Base-by-base conservation (phyloP, 768 basidiomycete genomes). In the Kwoniella shandongensis region DNA sequence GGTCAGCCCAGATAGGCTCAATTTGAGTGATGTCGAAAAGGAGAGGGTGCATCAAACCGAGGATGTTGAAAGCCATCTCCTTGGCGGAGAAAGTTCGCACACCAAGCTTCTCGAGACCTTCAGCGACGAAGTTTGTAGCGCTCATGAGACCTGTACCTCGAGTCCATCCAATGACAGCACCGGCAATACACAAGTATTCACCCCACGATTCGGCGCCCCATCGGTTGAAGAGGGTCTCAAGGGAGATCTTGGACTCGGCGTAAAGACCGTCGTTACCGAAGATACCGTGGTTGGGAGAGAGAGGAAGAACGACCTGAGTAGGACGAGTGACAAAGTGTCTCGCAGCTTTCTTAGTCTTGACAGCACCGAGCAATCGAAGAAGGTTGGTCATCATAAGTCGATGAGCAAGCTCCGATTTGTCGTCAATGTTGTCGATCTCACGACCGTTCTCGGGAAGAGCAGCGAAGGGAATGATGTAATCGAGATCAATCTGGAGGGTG, bases 61-160 rank as follows among this genome's bases (percentile, higher is more conserved):
- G 87, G 69, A 99, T 91, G 79, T 99, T 99, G 85, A 99, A 99
- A 0, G 96, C 93, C 96, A 98, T 99, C 79, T 99, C 96, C 80
- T 98, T 98, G 26, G 96, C 88, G 0, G 94, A 98, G 84, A 98
- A 99, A 1, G 96, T 99, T 64, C 96, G 85, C 57, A 96, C 90
- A 60, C 96, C 96, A 61, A 88, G 83, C 57, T 85, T 83, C 79
- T 99, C 96, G 40, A 99, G 83, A 51, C 91, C 91, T 56, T 93
- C 89, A 25, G 96, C 91, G 50, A 97, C 87, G 40, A 88, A 89
- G 79, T 93, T 93, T 41, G 91, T 93, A 3, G 92, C 88, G 55
- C 84, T 87, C 96, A 99, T 98, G 48, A 99, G 80, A 56, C 94
- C 93, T 10, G 96, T 99, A 29, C 96, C 96, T 61, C 96, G 90